phyloP scores from a whole-genome alignment of 177 flowering plant genomes.

The Vitis hybrid region DNA sequence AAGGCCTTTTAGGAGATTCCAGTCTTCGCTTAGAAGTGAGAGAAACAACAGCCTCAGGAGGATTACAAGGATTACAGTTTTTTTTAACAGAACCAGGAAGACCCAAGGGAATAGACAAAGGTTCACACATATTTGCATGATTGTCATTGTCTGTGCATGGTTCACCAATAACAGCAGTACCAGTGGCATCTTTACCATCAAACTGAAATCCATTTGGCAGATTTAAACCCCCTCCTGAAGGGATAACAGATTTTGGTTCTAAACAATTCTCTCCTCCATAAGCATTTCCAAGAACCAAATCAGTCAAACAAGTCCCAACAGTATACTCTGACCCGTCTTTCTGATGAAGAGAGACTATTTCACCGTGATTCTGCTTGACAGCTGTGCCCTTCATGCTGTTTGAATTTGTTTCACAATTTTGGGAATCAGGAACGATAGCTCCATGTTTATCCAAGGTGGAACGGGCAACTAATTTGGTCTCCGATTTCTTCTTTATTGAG shows the following conservation, averaged over 20 bases:
- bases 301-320: constrained; percentile 3
- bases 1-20: constrained; percentile 16
- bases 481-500: constrained; percentile 31
- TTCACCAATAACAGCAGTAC: not conserved
- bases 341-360: not conserved
- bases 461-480: not conserved
- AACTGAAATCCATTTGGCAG: not conserved
- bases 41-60: constrained; percentile 10
- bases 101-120: constrained; percentile 3
- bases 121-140: not conserved
- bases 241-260: constrained; percentile 1
- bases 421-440: not conserved
- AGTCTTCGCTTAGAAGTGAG: constrained; percentile 5
- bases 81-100: not conserved
- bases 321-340: not conserved
- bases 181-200: not conserved
- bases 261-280: not conserved
- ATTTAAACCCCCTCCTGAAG: not conserved
- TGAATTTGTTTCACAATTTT: not conserved
- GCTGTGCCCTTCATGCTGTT: not conserved
- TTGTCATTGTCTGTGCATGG: not conserved
- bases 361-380: not conserved
- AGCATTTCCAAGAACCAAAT: constrained; percentile 15
- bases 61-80: not conserved
- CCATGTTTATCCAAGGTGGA: not conserved